Evolutionary conservation across 2,329 filamentous ascomycete genomes (phyloP).

Genomic region (Geosmithia flava): DNA sequence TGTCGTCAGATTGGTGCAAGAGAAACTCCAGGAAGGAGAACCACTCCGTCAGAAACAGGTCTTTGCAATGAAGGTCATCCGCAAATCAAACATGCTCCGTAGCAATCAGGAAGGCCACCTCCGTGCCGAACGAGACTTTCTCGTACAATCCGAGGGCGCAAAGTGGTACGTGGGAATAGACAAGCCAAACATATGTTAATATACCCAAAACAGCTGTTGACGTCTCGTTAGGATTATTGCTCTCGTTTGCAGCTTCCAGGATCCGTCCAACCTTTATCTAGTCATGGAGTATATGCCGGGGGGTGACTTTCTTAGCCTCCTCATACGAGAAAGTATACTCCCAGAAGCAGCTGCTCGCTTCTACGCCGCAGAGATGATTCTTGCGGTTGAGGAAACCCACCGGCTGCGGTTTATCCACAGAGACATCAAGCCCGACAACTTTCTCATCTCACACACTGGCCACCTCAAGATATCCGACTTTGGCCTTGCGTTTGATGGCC

Average conservation of each 20-base stretch:
- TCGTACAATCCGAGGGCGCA: slow-evolving; percentile 80
- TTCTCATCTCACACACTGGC: slow-evolving; percentile 75
- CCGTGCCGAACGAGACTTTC: slow-evolving; percentile 80
- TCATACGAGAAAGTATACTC: slow-evolving; percentile 76
- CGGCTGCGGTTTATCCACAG: slow-evolving; percentile 83
- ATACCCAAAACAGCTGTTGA: neutral
- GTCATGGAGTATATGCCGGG: slow-evolving; percentile 99
- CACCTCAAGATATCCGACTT: slow-evolving; percentile 96
- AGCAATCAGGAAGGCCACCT: slow-evolving; percentile 89
- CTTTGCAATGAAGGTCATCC: slow-evolving; percentile 95
- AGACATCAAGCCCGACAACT: slow-evolving; percentile 96
- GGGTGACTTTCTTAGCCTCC: slow-evolving; percentile 78
- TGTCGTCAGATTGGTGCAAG: slow-evolving; percentile 73
- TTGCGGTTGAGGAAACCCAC: slow-evolving; percentile 89
- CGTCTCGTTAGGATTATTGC: slow-evolving; percentile 58
- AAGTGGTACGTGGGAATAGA: slow-evolving; percentile 44
- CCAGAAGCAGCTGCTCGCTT: slow-evolving; percentile 68
- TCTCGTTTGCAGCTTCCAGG: slow-evolving; percentile 80
- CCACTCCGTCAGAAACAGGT: slow-evolving; percentile 35
- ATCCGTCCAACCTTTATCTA: slow-evolving; percentile 71
- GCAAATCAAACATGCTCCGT: slow-evolving; percentile 83
- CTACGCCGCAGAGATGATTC: slow-evolving; percentile 91
- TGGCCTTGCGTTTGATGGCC: slow-evolving; percentile 85
- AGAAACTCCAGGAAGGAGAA: slow-evolving; percentile 29
- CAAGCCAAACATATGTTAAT: neutral